These are phyloP conservation scores for Aureobasidium zeae DNA, from an alignment of 2,329 filamentous ascomycete species.

Conservation along the genomic window DNA sequence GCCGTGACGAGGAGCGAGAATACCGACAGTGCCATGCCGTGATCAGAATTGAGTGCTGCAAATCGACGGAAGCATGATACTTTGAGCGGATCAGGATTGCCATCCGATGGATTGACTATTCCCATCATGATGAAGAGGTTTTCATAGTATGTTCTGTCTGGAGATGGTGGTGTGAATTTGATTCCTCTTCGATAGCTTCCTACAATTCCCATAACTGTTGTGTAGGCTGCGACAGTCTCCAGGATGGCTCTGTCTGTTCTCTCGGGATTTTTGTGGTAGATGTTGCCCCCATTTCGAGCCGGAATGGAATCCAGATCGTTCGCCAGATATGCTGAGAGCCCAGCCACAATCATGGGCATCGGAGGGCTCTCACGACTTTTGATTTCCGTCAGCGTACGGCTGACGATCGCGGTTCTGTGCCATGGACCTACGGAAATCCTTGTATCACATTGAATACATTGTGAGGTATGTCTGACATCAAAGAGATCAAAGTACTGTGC, in stretches of 20 bases:
- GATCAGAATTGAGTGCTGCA: not conserved
- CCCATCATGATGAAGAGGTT: not conserved
- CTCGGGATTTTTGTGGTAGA: not conserved
- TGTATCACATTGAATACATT: too few relatives aligned
- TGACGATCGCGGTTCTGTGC: too few relatives aligned
- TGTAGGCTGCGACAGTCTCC: not conserved
- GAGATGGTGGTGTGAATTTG: not conserved
- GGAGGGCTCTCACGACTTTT: too few relatives aligned
- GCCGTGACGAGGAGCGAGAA: not conserved
- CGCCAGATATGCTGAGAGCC: not conserved
- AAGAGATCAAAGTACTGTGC: too few relatives aligned
- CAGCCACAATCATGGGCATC: not conserved
- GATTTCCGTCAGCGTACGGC: constrained; percentile 48
- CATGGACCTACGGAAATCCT: too few relatives aligned
- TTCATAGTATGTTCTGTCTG: not conserved
- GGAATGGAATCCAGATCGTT: not conserved
- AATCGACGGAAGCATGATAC: not conserved
- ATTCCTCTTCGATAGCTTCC: not conserved
- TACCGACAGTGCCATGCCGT: not conserved
- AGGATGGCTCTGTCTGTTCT: not conserved
- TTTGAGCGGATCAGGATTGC: not conserved
- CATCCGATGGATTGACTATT: not conserved
- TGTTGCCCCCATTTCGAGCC: not conserved
- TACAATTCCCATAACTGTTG: not conserved
- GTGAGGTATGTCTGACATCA: too few relatives aligned